A percentile compares a stretch with the other conserved stretches of the same genome.
Evolutionary conservation across 495 filamentous ascomycete species (phyloP).

Genomic region (Letharia columbiana): DNA sequence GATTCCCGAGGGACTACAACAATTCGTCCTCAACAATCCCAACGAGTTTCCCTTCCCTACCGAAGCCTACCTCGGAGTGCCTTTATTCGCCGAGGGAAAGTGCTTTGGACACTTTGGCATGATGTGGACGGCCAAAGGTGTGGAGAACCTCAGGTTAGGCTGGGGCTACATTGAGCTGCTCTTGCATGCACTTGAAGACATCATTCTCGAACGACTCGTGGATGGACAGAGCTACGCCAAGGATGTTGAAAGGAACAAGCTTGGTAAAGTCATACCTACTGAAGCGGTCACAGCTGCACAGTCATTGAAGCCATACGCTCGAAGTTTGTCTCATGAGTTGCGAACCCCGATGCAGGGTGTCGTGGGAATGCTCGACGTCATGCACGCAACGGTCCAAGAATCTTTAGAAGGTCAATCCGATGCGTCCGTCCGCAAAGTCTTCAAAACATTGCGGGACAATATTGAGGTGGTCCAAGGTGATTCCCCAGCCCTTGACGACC

Average conservation of each 20-base stretch:
- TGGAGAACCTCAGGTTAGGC: conserved; percentile 45
- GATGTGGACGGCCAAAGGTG: conserved; percentile 62
- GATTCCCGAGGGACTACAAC: conserved; percentile 53
- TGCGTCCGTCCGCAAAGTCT: conserved; percentile 43
- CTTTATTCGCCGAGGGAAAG: conserved; percentile 59
- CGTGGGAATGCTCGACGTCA: conserved; percentile 78
- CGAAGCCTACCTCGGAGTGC: conserved; percentile 66
- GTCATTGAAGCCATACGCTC: conserved; percentile 68
- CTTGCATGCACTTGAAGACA: conserved; percentile 66
- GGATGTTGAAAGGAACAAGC: conserved; percentile 22
- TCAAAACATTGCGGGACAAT: conserved; percentile 58
- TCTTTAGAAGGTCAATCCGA: conserved; percentile 50
- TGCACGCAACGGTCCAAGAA: conserved; percentile 71
- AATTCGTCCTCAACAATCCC: conserved; percentile 51
- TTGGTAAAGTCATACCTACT: conserved; percentile 40
- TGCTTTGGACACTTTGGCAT: conserved; percentile 68
- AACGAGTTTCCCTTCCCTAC: conserved; percentile 52
- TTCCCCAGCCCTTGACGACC: background rate
- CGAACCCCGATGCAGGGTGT: conserved; percentile 81
- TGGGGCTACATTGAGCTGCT: conserved; percentile 70
- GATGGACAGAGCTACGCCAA: conserved; percentile 40
- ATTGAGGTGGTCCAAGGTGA: conserved; percentile 69
- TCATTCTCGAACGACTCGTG: conserved; percentile 53
- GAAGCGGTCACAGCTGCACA: conserved; percentile 48
- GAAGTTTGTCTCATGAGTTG: conserved; percentile 70